Conservation (phyloP, 2,329 filamentous ascomycete species). For the Fusarium solani-melongenae region DNA sequence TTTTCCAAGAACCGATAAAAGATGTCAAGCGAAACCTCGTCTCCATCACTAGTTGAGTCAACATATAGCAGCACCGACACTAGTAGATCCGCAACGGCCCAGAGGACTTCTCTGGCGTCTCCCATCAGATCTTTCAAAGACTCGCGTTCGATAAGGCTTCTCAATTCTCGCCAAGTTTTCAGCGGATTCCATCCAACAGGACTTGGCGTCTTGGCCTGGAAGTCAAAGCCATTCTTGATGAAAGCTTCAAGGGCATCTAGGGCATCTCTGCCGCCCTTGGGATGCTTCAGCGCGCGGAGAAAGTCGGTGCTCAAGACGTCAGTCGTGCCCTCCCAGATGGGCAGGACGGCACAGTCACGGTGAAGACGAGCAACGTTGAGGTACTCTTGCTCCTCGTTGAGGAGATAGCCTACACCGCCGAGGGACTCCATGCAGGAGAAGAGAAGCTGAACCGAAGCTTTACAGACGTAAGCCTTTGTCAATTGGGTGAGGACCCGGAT, state of each 20-base stretch:
- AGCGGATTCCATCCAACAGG: slow-evolving; percentile 45
- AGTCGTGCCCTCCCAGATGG: slow-evolving; percentile 80
- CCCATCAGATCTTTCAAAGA: slow-evolving; percentile 55
- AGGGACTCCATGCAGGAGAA: slow-evolving; percentile 72
- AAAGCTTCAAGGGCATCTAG: slow-evolving; percentile 58
- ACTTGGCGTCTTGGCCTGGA: slow-evolving; percentile 40
- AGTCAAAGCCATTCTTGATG: slow-evolving; percentile 41
- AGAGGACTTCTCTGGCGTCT: slow-evolving; percentile 59
- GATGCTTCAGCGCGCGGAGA: slow-evolving; percentile 59
- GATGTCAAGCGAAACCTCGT: slow-evolving; percentile 52
- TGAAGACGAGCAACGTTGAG: slow-evolving; percentile 75
- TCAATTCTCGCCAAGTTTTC: slow-evolving; percentile 55
- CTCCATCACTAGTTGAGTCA: slow-evolving; percentile 52
- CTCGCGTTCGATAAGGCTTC: slow-evolving; percentile 48
- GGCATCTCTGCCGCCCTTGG: slow-evolving; percentile 49
- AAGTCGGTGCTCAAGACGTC: slow-evolving; percentile 72
- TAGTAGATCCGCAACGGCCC: slow-evolving; percentile 56
- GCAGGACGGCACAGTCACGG: slow-evolving; percentile 71
- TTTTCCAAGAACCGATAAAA: slow-evolving; percentile 52
- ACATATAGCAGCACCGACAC: slow-evolving; percentile 56
- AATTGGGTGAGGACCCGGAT: slow-evolving; percentile 69
- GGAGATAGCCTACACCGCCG: slow-evolving; percentile 74
- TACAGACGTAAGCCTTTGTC: slow-evolving; percentile 68
- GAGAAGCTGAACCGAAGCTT: slow-evolving; percentile 60
- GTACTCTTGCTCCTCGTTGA: slow-evolving; percentile 71